phyloP scores from a whole-genome alignment of 2,329 filamentous ascomycete species.

The Fusarium sterilihyphosum region DNA sequence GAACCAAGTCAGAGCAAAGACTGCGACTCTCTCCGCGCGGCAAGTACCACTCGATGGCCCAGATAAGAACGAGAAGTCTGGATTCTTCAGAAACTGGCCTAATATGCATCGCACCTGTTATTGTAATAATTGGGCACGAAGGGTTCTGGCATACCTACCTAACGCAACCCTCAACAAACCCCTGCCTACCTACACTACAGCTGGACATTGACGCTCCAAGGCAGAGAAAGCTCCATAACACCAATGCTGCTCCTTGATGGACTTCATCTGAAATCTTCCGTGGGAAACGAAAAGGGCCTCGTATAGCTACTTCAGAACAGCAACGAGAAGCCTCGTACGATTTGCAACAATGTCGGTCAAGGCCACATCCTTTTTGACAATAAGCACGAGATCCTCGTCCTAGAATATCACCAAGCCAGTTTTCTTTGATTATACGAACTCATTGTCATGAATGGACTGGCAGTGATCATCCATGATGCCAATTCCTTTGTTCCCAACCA shows the following conservation, averaged over 20 bases:
- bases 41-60: background rate
- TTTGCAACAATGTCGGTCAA: background rate
- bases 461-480: background rate
- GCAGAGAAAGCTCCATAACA: background rate
- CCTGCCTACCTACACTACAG: no score
- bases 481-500: background rate
- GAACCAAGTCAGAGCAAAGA: background rate
- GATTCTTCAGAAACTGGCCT: background rate
- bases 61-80: background rate
- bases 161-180: background rate
- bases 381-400: rapidly evolving
- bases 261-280: rapidly evolving
- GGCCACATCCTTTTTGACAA: background rate
- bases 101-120: rapidly evolving
- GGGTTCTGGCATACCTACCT: background rate
- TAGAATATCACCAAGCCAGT: background rate
- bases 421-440: no score
- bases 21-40: no score
- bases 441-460: background rate
- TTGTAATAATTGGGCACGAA: background rate
- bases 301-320: background rate
- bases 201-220: no score
- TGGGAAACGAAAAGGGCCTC: background rate
- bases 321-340: background rate
- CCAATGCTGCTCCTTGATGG: background rate